phyloP scores from a whole-genome alignment of 2,329 filamentous ascomycete genomes.

The Fonsecaea multimorphosa region DNA sequence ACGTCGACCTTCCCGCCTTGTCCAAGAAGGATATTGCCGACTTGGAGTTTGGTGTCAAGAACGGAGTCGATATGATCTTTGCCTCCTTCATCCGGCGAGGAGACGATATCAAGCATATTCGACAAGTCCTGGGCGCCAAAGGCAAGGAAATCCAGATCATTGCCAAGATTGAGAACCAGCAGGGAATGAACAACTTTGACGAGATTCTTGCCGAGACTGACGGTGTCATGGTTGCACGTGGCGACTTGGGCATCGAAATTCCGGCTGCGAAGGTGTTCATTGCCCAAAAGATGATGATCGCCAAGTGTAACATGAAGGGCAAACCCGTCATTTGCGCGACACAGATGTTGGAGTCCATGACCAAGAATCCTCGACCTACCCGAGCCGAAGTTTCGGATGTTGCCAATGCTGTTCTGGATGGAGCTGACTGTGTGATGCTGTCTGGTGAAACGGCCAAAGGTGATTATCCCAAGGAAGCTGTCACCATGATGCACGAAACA shows the following conservation, averaged over 20 bases:
- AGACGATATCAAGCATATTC: conserved; percentile 91
- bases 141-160: conserved; percentile 99
- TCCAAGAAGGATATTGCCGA: conserved; percentile 98
- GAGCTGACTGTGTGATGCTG: conserved; percentile 99
- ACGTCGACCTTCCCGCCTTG: conserved; percentile 95
- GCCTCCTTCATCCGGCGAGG: conserved; percentile 96
- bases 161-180: conserved; percentile 99
- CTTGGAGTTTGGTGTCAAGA: conserved; percentile 94
- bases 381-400: conserved; percentile 98
- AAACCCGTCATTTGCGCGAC: conserved; percentile 99
- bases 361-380: conserved; percentile 97
- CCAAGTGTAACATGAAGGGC: conserved; percentile 99
- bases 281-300: conserved; percentile 99
- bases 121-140: conserved; percentile 84
- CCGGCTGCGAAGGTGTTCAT: conserved; percentile 98
- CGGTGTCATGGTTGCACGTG: conserved; percentile 99
- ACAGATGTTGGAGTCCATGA: conserved; percentile 99
- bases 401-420: conserved; percentile 96
- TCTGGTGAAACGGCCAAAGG: conserved; percentile 99
- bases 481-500: conserved; percentile 97
- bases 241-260: conserved; percentile 98
- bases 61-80: conserved; percentile 98
- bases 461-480: conserved; percentile 87
- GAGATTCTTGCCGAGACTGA: conserved; percentile 96
- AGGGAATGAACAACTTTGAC: conserved; percentile 99